These are phyloP conservation scores for Trypanosoma rangeli DNA, from an alignment of 208 protist species.

Conservation along the genomic window DNA sequence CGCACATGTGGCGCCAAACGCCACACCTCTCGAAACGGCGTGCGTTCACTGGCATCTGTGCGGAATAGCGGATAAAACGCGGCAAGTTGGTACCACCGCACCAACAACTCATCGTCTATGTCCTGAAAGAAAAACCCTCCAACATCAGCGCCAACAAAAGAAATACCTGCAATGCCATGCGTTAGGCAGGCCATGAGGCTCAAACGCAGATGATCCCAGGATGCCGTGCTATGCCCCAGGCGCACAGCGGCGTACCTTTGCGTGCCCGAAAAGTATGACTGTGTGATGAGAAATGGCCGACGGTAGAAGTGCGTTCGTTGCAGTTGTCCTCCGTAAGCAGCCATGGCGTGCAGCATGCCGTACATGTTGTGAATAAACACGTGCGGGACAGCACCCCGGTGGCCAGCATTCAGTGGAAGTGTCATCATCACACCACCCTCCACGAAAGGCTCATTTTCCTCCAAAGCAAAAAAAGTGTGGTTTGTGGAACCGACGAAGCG, in stretches of 20 bases:
- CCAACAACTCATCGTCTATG: slow-evolving; percentile 78
- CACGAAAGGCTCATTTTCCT: slow-evolving; percentile 96
- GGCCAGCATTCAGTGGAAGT: slow-evolving; percentile 91
- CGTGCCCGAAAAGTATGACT: slow-evolving; percentile 96
- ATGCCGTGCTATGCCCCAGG: slow-evolving; percentile 20
- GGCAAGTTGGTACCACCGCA: slow-evolving; percentile 96
- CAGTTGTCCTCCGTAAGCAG: slow-evolving; percentile 73
- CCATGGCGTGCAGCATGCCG: slow-evolving; percentile 76
- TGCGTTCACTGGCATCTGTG: slow-evolving; percentile 70
- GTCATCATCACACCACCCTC: slow-evolving; percentile 76
- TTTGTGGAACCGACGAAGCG: slow-evolving; percentile 90
- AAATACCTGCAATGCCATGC: slow-evolving; percentile 88
- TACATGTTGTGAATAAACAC: slow-evolving; percentile 97
- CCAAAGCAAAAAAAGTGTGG: slow-evolving; percentile 95
- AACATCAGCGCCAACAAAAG: slow-evolving; percentile 95
- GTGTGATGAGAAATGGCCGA: slow-evolving; percentile 94
- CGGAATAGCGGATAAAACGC: slow-evolving; percentile 94
- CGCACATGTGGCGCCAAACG: slow-evolving; percentile 33
- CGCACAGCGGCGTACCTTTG: slow-evolving; percentile 95
- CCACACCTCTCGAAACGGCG: slow-evolving; percentile 89
- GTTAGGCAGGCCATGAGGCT: slow-evolving; percentile 83
- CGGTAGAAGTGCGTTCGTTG: slow-evolving; percentile 41
- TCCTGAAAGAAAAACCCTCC: slow-evolving; percentile 91
- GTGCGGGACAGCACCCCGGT: slow-evolving; percentile 75
- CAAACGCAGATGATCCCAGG: slow-evolving; percentile 42